Base-by-base conservation (phyloP, 2,329 filamentous ascomycete genomes). In the Trichoderma sp. region DNA sequence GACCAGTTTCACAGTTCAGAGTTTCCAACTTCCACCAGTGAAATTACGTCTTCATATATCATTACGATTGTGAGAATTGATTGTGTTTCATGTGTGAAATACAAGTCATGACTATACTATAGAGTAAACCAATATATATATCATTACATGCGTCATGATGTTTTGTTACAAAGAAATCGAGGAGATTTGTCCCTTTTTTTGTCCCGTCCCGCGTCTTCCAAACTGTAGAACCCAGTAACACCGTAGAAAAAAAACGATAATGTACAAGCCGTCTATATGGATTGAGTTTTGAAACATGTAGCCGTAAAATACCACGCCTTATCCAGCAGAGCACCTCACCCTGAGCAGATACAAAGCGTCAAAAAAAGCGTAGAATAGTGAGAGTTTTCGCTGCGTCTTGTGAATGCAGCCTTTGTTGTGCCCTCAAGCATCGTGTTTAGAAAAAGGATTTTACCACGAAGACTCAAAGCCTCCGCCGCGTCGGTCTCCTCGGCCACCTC, bases 381-480 rank as follows among this genome's bases (percentile, higher is more conserved):
- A 61, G 36, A 21, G 51, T 39, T 53, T 62, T 15, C 57, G 39
- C 67, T 62, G 67, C 15, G 34, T 70, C 14, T 36, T 6, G 57
- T 32, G n/a, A 62, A 51, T 26, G 28, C 57, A 26, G 56, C 15
- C 39, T 62, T 51, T 28, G 18, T 28, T 30, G 26, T 60, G 4
- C 28, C 32, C n/a, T 24, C 15, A 53, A 53, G 30, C 36, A 28
- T 58, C n/a, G 34, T 61, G 15, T 36, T 18, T 15, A 36, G 14
- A 53, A 34, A 26, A 26, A 12, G 11, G 15, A 11, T 57, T 70
- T 61, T 72, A 57, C 71, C 71, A 62, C 43, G 71, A 63, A 69
- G 70, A 73, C 26, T 60, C 47, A 14, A 72, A 70, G 32, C 75
- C 73, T 18, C 74, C 70, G 56, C 75, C 72, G 4, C 75, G 63